Evolutionary conservation across 306 rosid genomes (phyloP).

Genomic region (Acacia confusa): DNA sequence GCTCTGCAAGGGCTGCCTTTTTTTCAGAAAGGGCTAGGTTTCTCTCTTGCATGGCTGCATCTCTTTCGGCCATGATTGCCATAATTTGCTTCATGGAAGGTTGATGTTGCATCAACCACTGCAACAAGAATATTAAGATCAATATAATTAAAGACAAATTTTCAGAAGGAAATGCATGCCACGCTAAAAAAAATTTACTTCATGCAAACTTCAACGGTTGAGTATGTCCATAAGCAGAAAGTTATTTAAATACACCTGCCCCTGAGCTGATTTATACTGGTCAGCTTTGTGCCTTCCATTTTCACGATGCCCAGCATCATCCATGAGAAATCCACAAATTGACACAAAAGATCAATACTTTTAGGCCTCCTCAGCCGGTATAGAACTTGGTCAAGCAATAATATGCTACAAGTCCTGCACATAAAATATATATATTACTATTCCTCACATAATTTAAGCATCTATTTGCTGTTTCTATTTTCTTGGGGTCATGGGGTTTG

Average conservation of each 20-base stretch:
- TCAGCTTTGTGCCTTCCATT: conserved; percentile 92
- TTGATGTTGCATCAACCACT: conserved; percentile 98
- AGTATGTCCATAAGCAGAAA: not conserved
- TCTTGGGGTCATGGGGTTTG: not conserved
- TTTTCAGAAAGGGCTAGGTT: conserved; percentile 91
- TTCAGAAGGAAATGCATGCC: not conserved
- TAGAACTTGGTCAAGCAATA: conserved; percentile 26
- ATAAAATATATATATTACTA: conserved; percentile 22
- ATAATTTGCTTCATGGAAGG: conserved; percentile 97
- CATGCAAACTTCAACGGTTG: conserved; percentile 2
- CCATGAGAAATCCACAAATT: conserved; percentile 59
- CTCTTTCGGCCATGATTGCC: conserved; percentile 91
- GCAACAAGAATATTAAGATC: conserved; percentile 29
- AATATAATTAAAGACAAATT: not conserved
- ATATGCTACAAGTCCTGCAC: conserved; percentile 34
- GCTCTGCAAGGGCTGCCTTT: conserved; percentile 83
- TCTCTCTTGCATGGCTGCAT: conserved; percentile 90
- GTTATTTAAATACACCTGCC: conserved; percentile 65
- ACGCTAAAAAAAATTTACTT: not conserved
- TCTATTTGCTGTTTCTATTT: conserved; percentile 2
- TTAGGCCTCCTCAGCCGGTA: conserved; percentile 28
- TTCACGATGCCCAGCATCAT: conserved; percentile 86
- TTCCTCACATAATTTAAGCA: not conserved
- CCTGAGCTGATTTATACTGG: conserved; percentile 84
- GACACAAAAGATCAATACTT: conserved; percentile 29